Base-by-base conservation (phyloP, 2,329 filamentous ascomycete genomes). In the Sporothrix dimorphospora region DNA sequence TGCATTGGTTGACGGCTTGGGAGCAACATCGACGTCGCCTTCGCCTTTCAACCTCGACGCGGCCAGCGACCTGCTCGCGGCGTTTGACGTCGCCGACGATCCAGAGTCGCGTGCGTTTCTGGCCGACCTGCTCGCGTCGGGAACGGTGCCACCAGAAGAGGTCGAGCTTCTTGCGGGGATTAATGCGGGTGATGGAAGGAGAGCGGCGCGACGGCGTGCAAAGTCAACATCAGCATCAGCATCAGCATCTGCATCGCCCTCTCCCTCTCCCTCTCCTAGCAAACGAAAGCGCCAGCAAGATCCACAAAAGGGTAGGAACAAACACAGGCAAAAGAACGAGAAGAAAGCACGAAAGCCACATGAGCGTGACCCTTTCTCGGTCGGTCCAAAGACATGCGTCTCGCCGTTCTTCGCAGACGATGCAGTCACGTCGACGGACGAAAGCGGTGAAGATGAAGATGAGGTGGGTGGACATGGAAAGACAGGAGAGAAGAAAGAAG, bases 21-120 rank as follows among this genome's bases (percentile, higher is more conserved):
- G 12, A 27, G 21, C 21, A 24, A n/a, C 34, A 40, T 2, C 47
- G 7, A 14, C 47, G 19, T 1, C 21, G 34, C 30, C 59, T 0
- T 55, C 47, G 21, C 24, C 16, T 4, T 40, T 72, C 3, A 66
- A 57, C 6, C 42, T 21, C 30, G 47, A 70, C 5, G 65, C 51
- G 5, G 74, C 74, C 1, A n/a, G 53, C 19, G 71, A 74, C 9
- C 70, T 75, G 2, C 53, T 75, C 0, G 24, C 49, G 2, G 61
- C 49, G 7, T 75, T 75, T 67, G 71, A 75, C 21, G 53, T 74
- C 1, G 57, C 55, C 2, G 74, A 73, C 45, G 74, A 75, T 34
- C 67, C 73, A 1, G 53, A 71, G 19, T 45, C 73, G 19, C 57
- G 38, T 1, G 61, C 53, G 2, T 75, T 75, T 72, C 65, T 75